Evolutionary conservation across 164 flowering plant genomes (phyloP).

Genomic region (Tetracentron sinense): DNA sequence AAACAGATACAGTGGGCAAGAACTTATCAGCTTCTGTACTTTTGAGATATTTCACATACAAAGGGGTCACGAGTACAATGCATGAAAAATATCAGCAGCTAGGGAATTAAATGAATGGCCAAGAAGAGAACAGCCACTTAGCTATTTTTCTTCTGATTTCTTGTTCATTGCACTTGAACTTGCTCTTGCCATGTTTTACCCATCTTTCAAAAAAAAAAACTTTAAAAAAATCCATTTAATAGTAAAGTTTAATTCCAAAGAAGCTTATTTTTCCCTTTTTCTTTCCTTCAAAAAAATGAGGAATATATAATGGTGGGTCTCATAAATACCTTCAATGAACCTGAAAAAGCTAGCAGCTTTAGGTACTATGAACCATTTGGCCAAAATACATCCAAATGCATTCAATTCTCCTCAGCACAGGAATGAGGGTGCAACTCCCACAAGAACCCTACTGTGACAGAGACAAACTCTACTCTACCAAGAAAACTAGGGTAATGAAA

Average conservation of each 20-base stretch:
- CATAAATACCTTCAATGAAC: slow-evolving; percentile 41
- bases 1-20: slow-evolving; percentile 22
- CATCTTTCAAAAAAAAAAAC: too few relatives aligned
- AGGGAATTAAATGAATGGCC: slow-evolving; percentile 16
- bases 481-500: too few relatives aligned
- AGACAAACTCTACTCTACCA: neutral
- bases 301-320: slow-evolving; percentile 20
- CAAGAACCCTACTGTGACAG: neutral
- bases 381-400: slow-evolving; percentile 20
- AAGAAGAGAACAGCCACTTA: neutral
- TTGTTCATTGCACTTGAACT: too few relatives aligned
- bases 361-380: slow-evolving; percentile 41
- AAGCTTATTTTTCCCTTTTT: too few relatives aligned
- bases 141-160: neutral
- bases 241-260: neutral
- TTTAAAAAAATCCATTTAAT: neutral
- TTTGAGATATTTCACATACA: slow-evolving; percentile 11
- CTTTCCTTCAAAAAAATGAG: neutral
- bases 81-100: neutral
- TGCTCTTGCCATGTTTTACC: too few relatives aligned
- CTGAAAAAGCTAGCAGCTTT: slow-evolving; percentile 29
- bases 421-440: slow-evolving; percentile 19
- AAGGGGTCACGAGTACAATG: slow-evolving; percentile 7
- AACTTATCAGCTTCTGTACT: slow-evolving; percentile 20
- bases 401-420: slow-evolving; percentile 33